phyloP scores from a whole-genome alignment of 1,139 yeast species.

The Barnettozyma hawaiiensis region DNA sequence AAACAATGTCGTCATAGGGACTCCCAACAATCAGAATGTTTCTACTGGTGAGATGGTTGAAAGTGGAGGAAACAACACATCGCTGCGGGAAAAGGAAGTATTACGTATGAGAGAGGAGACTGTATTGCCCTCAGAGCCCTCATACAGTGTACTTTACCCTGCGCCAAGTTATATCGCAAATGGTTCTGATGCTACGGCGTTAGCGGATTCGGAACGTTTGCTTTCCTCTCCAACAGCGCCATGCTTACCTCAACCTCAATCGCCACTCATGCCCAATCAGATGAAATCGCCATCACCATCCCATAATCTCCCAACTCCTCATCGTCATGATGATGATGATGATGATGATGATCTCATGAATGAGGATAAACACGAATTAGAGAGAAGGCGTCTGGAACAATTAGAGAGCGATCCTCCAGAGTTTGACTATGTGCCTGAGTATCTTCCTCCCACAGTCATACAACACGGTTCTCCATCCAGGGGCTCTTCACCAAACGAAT shows the following conservation, averaged over 20 bases:
- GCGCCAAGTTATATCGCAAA: conserved; percentile 19
- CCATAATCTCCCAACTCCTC: no score
- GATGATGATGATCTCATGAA: no score
- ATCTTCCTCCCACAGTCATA: conserved; percentile 3
- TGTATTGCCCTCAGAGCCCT: conserved; percentile 58
- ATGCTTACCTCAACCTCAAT: conserved; percentile 1
- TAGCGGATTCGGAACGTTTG: conserved; percentile 1
- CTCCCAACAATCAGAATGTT: neutral
- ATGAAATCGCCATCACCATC: neutral
- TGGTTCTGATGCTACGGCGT: neutral
- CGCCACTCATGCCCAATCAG: neutral
- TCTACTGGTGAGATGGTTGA: neutral
- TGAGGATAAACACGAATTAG: conserved; percentile 33
- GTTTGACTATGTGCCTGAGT: conserved; percentile 26
- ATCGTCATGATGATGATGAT: no score
- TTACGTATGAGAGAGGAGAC: conserved; percentile 50
- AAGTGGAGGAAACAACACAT: neutral
- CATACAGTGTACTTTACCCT: conserved; percentile 7
- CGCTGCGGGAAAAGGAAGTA: conserved; percentile 46
- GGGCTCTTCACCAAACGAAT: neutral
- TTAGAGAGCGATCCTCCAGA: conserved; percentile 35
- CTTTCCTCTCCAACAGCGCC: neutral
- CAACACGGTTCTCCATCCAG: neutral
- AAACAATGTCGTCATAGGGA: neutral
- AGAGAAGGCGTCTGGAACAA: conserved; percentile 28